These are phyloP conservation scores for Serendipita sp. DNA, from an alignment of 768 basidiomycete genomes.

Conservation along the genomic window DNA sequence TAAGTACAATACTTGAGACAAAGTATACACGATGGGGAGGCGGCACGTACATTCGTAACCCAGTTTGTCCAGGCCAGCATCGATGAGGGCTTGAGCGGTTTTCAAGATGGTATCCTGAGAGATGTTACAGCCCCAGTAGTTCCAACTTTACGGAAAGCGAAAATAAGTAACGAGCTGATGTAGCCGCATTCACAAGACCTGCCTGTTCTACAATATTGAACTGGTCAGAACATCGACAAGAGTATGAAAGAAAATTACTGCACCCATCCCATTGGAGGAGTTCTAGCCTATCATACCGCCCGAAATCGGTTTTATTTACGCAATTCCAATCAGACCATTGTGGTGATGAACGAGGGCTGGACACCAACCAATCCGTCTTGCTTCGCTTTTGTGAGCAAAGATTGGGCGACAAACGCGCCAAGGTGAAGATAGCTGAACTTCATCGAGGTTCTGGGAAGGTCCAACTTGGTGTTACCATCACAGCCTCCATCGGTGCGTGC, in stretches of 20 bases:
- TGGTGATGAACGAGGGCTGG: no score
- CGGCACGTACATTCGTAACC: conserved; percentile 24
- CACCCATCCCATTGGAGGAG: conserved; percentile 4
- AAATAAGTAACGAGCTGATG: no score
- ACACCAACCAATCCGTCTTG: no score
- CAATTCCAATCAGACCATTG: no score
- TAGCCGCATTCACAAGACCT: not conserved
- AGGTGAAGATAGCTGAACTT: no score
- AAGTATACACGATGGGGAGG: not conserved
- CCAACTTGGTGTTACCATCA: no score
- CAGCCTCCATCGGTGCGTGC: no score
- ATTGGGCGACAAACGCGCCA: no score
- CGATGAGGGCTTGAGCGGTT: conserved; percentile 21
- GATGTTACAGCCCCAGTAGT: conserved; percentile 25
- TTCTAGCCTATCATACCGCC: not conserved
- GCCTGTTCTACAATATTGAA: not conserved
- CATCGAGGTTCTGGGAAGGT: no score
- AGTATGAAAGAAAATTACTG: not conserved
- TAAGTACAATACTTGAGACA: conserved; percentile 6
- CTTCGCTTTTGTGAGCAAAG: no score
- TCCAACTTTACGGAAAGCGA: conserved; percentile 14
- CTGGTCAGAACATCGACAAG: not conserved
- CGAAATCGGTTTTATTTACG: no score
- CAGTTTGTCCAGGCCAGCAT: conserved; percentile 18
- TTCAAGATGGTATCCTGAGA: conserved; percentile 21